Evolutionary conservation across 2,329 filamentous ascomycete genomes (phyloP), one percentile per base, ranked within the genome.

Genomic region (Diaporthe sp.): DNA sequence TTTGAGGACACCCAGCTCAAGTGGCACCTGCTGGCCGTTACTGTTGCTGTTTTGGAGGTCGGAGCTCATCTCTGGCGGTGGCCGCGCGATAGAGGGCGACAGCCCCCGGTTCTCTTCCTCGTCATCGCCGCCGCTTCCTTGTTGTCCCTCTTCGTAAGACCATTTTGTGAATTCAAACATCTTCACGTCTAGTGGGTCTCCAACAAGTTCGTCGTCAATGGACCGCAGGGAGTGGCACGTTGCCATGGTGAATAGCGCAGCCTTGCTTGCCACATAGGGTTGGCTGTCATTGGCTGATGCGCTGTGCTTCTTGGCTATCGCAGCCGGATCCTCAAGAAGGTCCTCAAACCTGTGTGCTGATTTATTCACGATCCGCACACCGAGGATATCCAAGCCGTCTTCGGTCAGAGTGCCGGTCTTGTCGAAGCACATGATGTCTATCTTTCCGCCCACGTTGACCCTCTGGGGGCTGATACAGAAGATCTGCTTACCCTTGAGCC

Each of bases 321-420:
- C 87, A 60, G 88, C 84, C 1, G 92, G 86, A 77, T 94, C 91
- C 0, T 91, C 89, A 22, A 97, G 87, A 5, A 98, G 88, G 25
- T 97, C 94, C 70, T 92, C 93, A 79, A 98, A 97, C 71, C 89
- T 85, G 54, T 89, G 86, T 4, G 85, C 83, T 1, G 89, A 88
- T 66, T 89, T 87, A 73, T 93, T 91, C 13, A 95, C 95, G 9
- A 97, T 91, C 45, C 95, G 92, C 28, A 98, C 92, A 17, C 97
- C 97, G 17, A 99, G 88, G 25, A 99, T 95, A 82, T 99, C 97
- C 55, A 99, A 86, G 0, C 97, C 97, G 82, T 99, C 97, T 83
- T 98, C 97, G 0, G 97, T 99, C 71, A 99, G 86, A 0, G 97
- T 99, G n/a, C 97, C 97, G 0, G 97, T 99, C 85, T 99, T 99